Conservation (phyloP, 805 yeast species). For the Wickerhamiella sorbophila region DNA sequence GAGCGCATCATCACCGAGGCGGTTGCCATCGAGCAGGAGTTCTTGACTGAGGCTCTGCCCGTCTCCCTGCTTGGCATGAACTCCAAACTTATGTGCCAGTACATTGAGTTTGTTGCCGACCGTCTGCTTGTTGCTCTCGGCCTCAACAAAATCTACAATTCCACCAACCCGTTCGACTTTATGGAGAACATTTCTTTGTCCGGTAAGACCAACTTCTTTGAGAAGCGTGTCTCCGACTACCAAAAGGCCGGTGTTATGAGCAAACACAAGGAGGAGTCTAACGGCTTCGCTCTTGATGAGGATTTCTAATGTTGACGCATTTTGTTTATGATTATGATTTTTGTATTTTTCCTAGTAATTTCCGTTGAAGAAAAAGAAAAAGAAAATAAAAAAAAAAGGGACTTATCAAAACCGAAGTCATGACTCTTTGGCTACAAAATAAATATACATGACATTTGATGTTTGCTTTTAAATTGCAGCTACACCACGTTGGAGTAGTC, state of each 20-base stretch:
- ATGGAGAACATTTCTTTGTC: conserved; percentile 98
- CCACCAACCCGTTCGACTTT: conserved; percentile 88
- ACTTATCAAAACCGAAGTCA: no score
- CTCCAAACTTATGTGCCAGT: conserved; percentile 85
- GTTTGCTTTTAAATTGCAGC: conserved; percentile 17
- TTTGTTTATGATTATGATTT: not conserved
- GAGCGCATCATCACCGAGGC: conserved; percentile 88
- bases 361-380: no score
- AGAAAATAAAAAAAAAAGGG: no score
- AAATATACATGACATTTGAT: conserved; percentile 4
- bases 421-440: not conserved
- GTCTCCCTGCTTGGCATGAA: conserved; percentile 92
- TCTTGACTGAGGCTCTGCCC: conserved; percentile 90
- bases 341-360: not conserved
- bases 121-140: conserved; percentile 86
- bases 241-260: conserved; percentile 99
- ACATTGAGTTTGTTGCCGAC: conserved; percentile 95
- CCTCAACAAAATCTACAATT: conserved; percentile 75
- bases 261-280: conserved; percentile 38
- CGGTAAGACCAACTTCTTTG: conserved; percentile 97
- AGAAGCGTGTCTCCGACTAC: conserved; percentile 96
- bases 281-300: conserved; percentile 75
- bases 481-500: conserved; percentile 14
- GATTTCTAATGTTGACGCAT: conserved; percentile 49
- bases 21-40: conserved; percentile 84